Evolutionary conservation across 805 yeast species (phyloP), one percentile per base, ranked within the genome.

Genomic region (Jamesozyma spencerorum): DNA sequence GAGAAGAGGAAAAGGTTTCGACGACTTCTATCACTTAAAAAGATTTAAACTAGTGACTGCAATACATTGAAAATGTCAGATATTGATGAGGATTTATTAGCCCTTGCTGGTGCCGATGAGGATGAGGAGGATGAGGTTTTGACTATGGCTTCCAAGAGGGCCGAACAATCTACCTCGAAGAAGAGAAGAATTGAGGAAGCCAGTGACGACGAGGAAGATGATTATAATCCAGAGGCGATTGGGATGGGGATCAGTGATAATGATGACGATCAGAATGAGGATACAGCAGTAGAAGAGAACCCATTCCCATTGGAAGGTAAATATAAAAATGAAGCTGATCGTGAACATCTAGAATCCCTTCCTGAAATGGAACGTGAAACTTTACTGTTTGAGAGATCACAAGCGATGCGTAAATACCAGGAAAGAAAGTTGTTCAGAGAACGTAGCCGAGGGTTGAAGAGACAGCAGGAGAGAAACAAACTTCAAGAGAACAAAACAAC

Each of bases 301-400:
- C 98, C 97, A 8, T 92, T 88, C 58, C 98, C 98, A 2, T 63
- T 90, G 40, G 96, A 87, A 55, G 95, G 95, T 6, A 86, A 85
- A 55, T 92, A 80, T 67, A 84, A 79, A 53, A 81, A 87, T 61
- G 95, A 79, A 40, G 70, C 67, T 7, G 99, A 92, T 63, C 74
- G 85, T 45, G 77, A 66, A 1, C 62, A 68, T 40, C 67, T 84
- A 54, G 79, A 71, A 36, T 58, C 69, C 1, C 72, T 92, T 79
- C 94, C 90, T 41, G 98, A 92, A 68, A 76, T 92, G 60, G 85
- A 85, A 54, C 81, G 97, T 55, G 98, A 92, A 67, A 80, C 83
- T 51, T 76, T 87, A 41, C 72, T 92, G 41, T 92, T 85, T 53
- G 97, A 90, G 42, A 85, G 99, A 63, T 76, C 85, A 7, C 96